phyloP scores from a whole-genome alignment of 2,329 filamentous ascomycete species.

The Aureobasidium zeae region DNA sequence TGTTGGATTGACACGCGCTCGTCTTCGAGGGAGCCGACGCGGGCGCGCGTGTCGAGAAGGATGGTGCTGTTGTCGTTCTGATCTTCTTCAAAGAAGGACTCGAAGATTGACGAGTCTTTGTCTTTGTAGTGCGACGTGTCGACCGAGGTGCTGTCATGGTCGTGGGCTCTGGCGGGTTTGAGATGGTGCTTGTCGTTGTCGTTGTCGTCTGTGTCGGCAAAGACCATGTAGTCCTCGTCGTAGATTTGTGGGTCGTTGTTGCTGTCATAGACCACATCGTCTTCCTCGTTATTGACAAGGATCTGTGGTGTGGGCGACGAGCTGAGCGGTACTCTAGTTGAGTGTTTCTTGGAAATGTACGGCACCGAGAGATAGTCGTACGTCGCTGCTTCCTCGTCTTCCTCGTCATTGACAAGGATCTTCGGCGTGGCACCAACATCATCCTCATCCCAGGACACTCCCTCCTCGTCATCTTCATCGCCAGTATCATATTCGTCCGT shows the following conservation, averaged over 20 bases:
- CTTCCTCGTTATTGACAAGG: neutral
- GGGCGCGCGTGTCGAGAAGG: constrained; percentile 1
- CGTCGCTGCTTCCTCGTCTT: neutral
- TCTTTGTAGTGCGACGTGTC: neutral
- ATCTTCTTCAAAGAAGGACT: constrained; percentile 5
- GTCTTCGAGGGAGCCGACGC: constrained; percentile 11
- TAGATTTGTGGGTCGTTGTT: neutral
- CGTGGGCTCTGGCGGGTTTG: neutral
- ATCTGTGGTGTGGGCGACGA: no score
- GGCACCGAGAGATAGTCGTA: constrained; percentile 6
- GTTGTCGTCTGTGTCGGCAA: neutral
- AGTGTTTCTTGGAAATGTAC: neutral
- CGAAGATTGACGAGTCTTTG: neutral
- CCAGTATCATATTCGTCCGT: constrained; percentile 3
- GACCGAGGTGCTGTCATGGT: neutral
- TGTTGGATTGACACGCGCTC: constrained; percentile 1
- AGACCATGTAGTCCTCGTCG: constrained; percentile 7
- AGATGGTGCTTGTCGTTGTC: neutral
- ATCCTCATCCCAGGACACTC: neutral
- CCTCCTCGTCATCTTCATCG: neutral
- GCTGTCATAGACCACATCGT: neutral
- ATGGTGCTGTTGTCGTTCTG: neutral
- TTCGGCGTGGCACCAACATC: neutral
- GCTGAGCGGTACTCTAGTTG: neutral
- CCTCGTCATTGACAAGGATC: neutral